Conservation (phyloP, 2,329 filamentous ascomycete species). For the Cordyceps tenuipes region DNA sequence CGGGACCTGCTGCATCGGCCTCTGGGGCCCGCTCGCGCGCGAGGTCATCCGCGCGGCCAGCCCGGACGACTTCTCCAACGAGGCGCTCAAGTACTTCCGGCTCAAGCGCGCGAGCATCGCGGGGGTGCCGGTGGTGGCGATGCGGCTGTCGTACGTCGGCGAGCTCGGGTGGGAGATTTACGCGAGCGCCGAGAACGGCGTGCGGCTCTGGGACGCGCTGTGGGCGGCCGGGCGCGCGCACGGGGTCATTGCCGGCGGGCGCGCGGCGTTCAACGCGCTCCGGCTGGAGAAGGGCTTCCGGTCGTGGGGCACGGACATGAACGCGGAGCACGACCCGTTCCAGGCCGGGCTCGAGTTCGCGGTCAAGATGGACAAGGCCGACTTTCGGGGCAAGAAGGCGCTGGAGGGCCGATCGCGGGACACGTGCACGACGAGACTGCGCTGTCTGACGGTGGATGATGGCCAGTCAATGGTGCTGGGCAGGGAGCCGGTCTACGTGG, state of each 20-base stretch:
- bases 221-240: constrained; percentile 45
- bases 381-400: constrained; percentile 44
- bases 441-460: constrained; percentile 48
- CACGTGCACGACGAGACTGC: constrained; percentile 27
- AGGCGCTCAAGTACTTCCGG: constrained; percentile 40
- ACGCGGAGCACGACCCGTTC: constrained; percentile 50
- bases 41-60: constrained; percentile 41
- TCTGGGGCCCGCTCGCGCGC: constrained; percentile 51
- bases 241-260: constrained; percentile 50
- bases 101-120: constrained; percentile 40
- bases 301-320: constrained; percentile 50
- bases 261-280: constrained; percentile 48
- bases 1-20: constrained; percentile 50
- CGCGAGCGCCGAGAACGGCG: constrained; percentile 49
- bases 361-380: constrained; percentile 37
- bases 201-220: constrained; percentile 49
- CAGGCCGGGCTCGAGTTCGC: constrained; percentile 48
- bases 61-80: constrained; percentile 36
- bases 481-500: constrained; percentile 51
- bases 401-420: constrained; percentile 33
- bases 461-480: constrained; percentile 48
- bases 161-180: constrained; percentile 57
- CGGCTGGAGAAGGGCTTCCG: constrained; percentile 53
- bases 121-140: constrained; percentile 47
- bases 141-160: constrained; percentile 52